phyloP scores from a whole-genome alignment of 345 rosid species.

The Litchi chinensis region DNA sequence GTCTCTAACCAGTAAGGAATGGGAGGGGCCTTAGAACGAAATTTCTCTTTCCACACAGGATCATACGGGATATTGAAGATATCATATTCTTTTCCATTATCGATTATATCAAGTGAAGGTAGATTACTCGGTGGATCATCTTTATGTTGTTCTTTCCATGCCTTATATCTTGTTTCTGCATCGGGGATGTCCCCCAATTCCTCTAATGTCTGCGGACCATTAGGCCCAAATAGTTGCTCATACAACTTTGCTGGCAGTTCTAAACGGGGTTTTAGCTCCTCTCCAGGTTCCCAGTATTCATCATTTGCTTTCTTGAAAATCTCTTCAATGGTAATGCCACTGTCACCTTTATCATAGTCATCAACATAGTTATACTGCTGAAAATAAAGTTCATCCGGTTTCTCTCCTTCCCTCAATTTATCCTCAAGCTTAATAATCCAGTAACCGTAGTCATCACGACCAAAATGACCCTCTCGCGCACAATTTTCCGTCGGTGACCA shows the following conservation, averaged over 20 bases:
- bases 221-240: conserved; percentile 91
- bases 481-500: conserved; percentile 90
- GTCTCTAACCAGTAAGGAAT: conserved; percentile 90
- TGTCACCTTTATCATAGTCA: conserved; percentile 91
- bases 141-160: conserved; percentile 80
- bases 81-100: conserved; percentile 79
- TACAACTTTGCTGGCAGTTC: conserved; percentile 90
- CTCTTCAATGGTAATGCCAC: conserved; percentile 72
- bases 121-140: conserved; percentile 87
- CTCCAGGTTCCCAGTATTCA: conserved; percentile 99
- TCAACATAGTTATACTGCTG: conserved; percentile 91
- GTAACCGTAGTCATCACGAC: conserved; percentile 93
- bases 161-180: conserved; percentile 78
- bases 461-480: conserved; percentile 83
- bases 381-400: conserved; percentile 88
- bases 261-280: conserved; percentile 77
- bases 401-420: conserved; percentile 80
- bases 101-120: conserved; percentile 79
- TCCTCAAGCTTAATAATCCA: conserved; percentile 95
- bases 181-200: conserved; percentile 79
- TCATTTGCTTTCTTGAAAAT: conserved; percentile 76
- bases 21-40: conserved; percentile 70
- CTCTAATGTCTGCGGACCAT: conserved; percentile 84
- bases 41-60: conserved; percentile 72
- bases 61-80: conserved; percentile 52